Evolutionary conservation across 139 green algal species (phyloP).

Genomic region (Coccomyxa sp.): DNA sequence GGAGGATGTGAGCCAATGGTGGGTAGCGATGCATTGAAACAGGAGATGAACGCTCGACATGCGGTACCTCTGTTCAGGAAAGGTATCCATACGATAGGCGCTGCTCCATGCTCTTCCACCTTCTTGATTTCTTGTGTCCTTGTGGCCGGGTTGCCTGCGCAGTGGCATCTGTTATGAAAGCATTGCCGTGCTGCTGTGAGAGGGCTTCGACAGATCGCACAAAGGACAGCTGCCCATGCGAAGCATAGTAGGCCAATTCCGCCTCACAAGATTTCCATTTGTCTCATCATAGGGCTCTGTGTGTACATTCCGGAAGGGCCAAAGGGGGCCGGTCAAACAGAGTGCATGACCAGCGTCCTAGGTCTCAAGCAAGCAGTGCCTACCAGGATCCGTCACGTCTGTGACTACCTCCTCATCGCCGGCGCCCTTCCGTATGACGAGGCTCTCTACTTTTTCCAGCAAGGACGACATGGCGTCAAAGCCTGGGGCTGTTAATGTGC

Average conservation of each 20-base stretch:
- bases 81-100: conserved; percentile 12
- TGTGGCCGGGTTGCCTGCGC: background rate
- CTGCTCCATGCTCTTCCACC: background rate
- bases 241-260: background rate
- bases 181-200: background rate
- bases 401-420: background rate
- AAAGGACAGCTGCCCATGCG: background rate
- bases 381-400: background rate
- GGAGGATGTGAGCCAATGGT: background rate
- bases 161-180: background rate
- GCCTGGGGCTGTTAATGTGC: no score
- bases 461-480: no score
- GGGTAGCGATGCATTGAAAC: background rate
- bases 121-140: conserved; percentile 4
- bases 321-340: background rate
- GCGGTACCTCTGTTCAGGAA: conserved; percentile 14
- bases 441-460: no score
- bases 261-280: background rate
- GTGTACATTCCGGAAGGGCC: background rate
- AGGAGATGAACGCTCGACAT: background rate
- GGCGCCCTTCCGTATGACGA: no score
- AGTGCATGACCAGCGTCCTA: background rate
- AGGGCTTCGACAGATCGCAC: background rate
- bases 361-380: background rate
- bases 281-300: background rate